Evolutionary conservation across 306 rosid genomes (phyloP).

Genomic region (Arachis hypogaea): DNA sequence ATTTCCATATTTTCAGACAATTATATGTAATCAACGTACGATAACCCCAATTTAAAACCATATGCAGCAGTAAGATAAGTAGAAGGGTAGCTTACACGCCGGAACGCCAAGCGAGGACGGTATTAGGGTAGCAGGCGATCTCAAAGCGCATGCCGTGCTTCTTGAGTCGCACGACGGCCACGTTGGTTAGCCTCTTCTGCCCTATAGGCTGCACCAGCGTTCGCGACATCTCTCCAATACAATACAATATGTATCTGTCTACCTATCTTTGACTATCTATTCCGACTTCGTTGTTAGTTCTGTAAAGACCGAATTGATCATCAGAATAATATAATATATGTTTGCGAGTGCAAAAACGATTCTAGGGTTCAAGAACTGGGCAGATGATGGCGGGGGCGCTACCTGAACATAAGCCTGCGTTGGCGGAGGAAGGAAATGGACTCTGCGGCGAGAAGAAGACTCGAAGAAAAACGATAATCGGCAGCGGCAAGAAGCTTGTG

Average conservation of each 20-base stretch:
- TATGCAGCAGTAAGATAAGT: not conserved
- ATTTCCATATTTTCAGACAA: not conserved
- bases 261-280: not conserved
- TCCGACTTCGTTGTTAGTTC: not conserved
- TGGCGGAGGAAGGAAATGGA: too few relatives aligned
- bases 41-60: not conserved
- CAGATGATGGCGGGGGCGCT: too few relatives aligned
- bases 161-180: conserved; percentile 91
- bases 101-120: conserved; percentile 95
- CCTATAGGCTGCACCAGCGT: conserved; percentile 85
- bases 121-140: conserved; percentile 92
- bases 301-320: not conserved
- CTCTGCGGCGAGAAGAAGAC: too few relatives aligned
- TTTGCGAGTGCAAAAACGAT: too few relatives aligned
- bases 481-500: too few relatives aligned
- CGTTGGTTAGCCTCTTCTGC: conserved; percentile 94
- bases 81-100: conserved; percentile 62
- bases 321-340: not conserved
- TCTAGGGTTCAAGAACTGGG: too few relatives aligned
- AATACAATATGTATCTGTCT: not conserved
- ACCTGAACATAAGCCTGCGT: too few relatives aligned
- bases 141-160: conserved; percentile 85
- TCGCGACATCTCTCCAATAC: conserved; percentile 53
- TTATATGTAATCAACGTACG: too few relatives aligned
- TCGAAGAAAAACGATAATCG: too few relatives aligned